phyloP scores from a whole-genome alignment of 2,329 filamentous ascomycete genomes.

The Penicillium sclerotiorum region DNA sequence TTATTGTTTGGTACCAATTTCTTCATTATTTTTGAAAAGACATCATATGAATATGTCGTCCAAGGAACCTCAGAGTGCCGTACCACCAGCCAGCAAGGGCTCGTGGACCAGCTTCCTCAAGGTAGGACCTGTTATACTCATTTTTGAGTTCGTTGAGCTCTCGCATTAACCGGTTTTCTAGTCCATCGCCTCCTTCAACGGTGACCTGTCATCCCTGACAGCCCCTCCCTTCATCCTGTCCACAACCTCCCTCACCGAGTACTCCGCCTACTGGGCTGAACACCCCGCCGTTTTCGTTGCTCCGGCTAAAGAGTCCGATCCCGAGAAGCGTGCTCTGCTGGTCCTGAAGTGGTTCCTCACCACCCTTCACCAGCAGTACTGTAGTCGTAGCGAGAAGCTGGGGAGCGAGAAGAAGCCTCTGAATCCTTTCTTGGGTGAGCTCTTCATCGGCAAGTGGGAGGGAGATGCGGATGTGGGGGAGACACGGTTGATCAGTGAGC shows the following conservation, averaged over 20 bases:
- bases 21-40: neutral
- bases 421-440: conserved; percentile 93
- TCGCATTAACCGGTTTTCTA: conserved; percentile 23
- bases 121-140: conserved; percentile 43
- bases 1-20: neutral
- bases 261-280: conserved; percentile 81
- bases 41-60: conserved; percentile 35
- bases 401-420: conserved; percentile 97
- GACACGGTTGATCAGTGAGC: conserved; percentile 87
- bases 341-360: conserved; percentile 97
- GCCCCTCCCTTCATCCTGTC: conserved; percentile 83
- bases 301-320: conserved; percentile 75
- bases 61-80: conserved; percentile 41
- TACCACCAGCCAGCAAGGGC: conserved; percentile 47
- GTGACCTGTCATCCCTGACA: conserved; percentile 77
- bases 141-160: neutral
- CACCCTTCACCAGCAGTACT: conserved; percentile 85
- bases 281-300: conserved; percentile 78
- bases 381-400: conserved; percentile 72
- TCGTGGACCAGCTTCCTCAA: conserved; percentile 54
- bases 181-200: conserved; percentile 79
- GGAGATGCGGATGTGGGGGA: conserved; percentile 67
- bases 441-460: conserved; percentile 88
- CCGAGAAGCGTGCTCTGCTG: conserved; percentile 77
- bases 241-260: conserved; percentile 75